Conservation (phyloP, 441 rosid genomes). For the Flueggea neowawraea region DNA sequence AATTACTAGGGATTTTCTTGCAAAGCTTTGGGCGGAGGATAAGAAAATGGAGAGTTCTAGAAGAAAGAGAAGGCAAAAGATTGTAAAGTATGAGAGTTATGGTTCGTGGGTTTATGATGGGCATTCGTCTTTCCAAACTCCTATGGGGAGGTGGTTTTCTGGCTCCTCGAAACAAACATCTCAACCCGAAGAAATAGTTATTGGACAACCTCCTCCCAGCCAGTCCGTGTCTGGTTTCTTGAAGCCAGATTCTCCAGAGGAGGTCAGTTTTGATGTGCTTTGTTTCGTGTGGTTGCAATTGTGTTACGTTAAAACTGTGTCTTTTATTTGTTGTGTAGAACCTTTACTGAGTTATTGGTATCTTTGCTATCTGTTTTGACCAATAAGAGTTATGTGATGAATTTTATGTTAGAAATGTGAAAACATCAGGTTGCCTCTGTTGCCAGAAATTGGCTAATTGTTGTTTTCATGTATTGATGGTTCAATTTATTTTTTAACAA, state of each 20-base stretch:
- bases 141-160: constrained; percentile 22
- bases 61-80: constrained; percentile 28
- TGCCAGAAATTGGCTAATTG: too few relatives aligned
- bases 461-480: neutral
- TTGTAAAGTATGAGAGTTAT: constrained; percentile 14
- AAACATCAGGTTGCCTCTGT: neutral
- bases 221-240: constrained; percentile 58
- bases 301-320: neutral
- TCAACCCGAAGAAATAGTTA: constrained; percentile 14
- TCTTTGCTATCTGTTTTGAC: too few relatives aligned
- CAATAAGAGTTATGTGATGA: too few relatives aligned
- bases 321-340: too few relatives aligned
- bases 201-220: constrained; percentile 65
- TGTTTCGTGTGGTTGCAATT: neutral
- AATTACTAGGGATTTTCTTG: constrained; percentile 52
- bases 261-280: constrained; percentile 38
- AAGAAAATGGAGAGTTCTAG: constrained; percentile 33
- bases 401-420: too few relatives aligned
- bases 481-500: neutral
- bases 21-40: constrained; percentile 69
- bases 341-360: too few relatives aligned
- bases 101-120: constrained; percentile 7
- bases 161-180: constrained; percentile 22
- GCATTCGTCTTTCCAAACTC: constrained; percentile 14
- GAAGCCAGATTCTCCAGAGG: constrained; percentile 56